Evolutionary conservation across 768 basidiomycete genomes (phyloP), one percentile per base, ranked within the genome.

Genomic region (Tulasnella sp.): DNA sequence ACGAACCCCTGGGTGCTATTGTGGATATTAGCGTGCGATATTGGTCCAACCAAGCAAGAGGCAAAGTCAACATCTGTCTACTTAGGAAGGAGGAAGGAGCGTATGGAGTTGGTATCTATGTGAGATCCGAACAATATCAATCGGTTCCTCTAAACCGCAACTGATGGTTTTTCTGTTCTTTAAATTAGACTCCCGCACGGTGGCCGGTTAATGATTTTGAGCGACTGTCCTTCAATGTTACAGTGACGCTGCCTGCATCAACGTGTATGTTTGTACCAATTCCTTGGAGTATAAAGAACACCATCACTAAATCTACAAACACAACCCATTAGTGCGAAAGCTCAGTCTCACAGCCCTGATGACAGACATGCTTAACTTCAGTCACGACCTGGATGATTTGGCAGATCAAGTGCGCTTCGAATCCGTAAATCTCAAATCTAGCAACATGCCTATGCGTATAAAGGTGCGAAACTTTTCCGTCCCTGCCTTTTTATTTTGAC

Each of bases 101-200:
- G 23, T 34, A 58, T 26, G 56, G 56, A 24, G 2, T 58, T 47
- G 56, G 56, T 26, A 50, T 58, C 26, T 58, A 49, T 29, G 56
- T 58, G 38, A 48, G 56, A 5, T 7, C n/a, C 34, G 15, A 10
- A 8, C 32, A 41, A 9, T 32, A 9, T 54, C 3, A 7, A 3
- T 32, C 3, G 34, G 5, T 38, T 38, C 34, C 15, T 38, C 15
- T 15, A n/a, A n/a, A 15, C 15, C 15, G 34, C 15, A 38, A 38
- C 47, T 7, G 11, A 7, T 5, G 47, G 27, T n/a, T 23, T 5
- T 7, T 5, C 5, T 11, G 27, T 23, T 21, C n/a, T n/a, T 48
- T 23, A 5, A 48, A 11, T 15, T 45, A 58, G 56, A 58, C 56
- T 27, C 43, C 56, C 24, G 13, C 17, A 7, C n/a, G 42, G 26